Base-by-base conservation (phyloP, 345 rosid species). In the Balakata baccata region DNA sequence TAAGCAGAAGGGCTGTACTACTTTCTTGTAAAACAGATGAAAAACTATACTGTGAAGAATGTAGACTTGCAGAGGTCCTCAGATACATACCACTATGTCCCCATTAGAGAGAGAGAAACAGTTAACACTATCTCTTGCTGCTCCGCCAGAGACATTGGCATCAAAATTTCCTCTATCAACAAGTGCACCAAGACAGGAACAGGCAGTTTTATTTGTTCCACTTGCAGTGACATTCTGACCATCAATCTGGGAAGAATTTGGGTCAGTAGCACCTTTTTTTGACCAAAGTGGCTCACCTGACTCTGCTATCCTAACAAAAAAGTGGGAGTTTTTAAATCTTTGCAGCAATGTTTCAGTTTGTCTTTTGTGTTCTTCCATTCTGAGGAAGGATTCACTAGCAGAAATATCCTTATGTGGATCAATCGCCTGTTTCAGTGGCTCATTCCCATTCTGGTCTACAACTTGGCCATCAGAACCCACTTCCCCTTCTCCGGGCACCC, bases 301-400 rank as follows among this genome's bases (percentile, higher is more conserved):
- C 88, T 89, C 98, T 17, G 95, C 90, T 67, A 93, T 90, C 86
- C 97, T 91, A 68, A 88, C 98, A 77, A 96, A 90, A 87, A 93
- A 96, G 84, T 93, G 93, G 62, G 99, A 96, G 87, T 87, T 89
- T 80, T 86, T 85, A 85, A 96, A 87, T 82, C 86, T 93, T 71
- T 90, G 88, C 84, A 93, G 81, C 75, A 90, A 76, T 23, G 72
- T 86, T 79, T 87, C 97, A 43, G 92, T 89, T 75, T 84, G 89
- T 70, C 92, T 89, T 79, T 83, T 85, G 75, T 83, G 90, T 80
- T 90, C 96, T 81, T 96, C 97, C 96, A 86, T 90, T 83, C 93
- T 85, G 71, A 92, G 90, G 52, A 90, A 78, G 62, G 96, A 88
- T 85, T 93, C 97, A 71, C 97, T 91, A 63, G 84, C 94, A 80